Conservation (phyloP, 305 asterid genomes). For the Striga hermonthica region DNA sequence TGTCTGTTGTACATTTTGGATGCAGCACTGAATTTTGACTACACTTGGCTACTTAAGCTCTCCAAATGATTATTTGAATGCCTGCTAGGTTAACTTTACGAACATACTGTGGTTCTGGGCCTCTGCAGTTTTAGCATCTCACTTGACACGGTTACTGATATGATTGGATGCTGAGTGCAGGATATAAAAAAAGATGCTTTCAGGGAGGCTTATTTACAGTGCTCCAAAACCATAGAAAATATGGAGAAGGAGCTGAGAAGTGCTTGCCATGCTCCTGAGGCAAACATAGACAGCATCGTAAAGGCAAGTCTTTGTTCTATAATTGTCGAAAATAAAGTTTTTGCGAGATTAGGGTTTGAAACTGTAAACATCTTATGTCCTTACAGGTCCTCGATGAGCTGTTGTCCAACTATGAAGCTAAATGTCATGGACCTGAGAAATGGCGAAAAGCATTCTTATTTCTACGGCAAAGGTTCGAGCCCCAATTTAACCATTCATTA, state of each 20-base stretch:
- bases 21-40: too few relatives aligned
- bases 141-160: constrained; percentile 29
- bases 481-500: constrained; percentile 20
- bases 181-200: constrained; percentile 84
- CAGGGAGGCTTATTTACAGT: constrained; percentile 78
- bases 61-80: too few relatives aligned
- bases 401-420: constrained; percentile 65
- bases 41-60: too few relatives aligned
- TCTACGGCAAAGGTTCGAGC: constrained; percentile 75
- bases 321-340: too few relatives aligned
- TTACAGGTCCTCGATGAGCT: constrained; percentile 80
- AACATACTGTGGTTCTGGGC: too few relatives aligned
- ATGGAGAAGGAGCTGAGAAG: constrained; percentile 86
- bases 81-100: too few relatives aligned
- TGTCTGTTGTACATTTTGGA: too few relatives aligned
- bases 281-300: constrained; percentile 66
- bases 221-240: constrained; percentile 68
- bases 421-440: constrained; percentile 94
- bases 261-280: constrained; percentile 81
- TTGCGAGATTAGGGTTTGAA: background rate
- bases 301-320: constrained; percentile 48
- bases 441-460: constrained; percentile 70
- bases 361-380: constrained; percentile 14
- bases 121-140: too few relatives aligned
- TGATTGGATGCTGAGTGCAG: constrained; percentile 46